Conservation (phyloP, 768 basidiomycete genomes). For the Suillus subluteus region DNA sequence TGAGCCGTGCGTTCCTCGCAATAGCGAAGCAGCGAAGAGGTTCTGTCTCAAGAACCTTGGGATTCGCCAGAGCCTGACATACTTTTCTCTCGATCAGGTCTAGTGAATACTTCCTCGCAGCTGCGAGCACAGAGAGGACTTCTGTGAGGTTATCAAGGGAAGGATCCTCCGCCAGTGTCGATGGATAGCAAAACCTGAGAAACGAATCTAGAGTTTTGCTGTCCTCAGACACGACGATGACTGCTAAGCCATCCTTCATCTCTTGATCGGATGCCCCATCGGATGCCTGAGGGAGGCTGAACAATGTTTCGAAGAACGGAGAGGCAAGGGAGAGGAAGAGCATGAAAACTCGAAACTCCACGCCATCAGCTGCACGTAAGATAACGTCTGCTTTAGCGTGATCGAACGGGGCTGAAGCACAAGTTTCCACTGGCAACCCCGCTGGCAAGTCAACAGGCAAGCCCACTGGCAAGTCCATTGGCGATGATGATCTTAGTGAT, state of each 20-base stretch:
- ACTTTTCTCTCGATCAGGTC: conserved; percentile 17
- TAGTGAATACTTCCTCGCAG: conserved; percentile 31
- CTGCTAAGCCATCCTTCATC: conserved; percentile 11
- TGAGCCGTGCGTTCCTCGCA: conserved; percentile 26
- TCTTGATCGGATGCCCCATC: conserved; percentile 9
- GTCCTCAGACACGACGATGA: conserved; percentile 24
- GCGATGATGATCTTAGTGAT: not conserved
- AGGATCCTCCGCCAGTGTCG: conserved; percentile 24
- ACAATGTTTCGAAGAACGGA: conserved; percentile 33
- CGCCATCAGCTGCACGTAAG: conserved; percentile 22
- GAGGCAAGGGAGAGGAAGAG: conserved; percentile 33
- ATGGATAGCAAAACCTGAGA: conserved; percentile 31
- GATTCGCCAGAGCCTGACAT: conserved; percentile 20
- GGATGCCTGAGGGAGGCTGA: conserved; percentile 27
- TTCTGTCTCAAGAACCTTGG: conserved; percentile 17
- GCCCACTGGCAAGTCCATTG: conserved; percentile 3
- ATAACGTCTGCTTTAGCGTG: conserved; percentile 19
- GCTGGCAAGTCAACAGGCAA: too few species aligned
- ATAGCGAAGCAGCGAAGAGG: conserved; percentile 33
- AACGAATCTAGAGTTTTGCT: conserved; percentile 19
- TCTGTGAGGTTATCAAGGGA: conserved; percentile 22
- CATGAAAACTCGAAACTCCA: conserved; percentile 33
- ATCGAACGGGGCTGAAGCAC: conserved; percentile 11
- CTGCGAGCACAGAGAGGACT: conserved; percentile 21
- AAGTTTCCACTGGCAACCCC: not conserved